phyloP scores from a whole-genome alignment of 139 green algal genomes.

The Chlorella sp. region DNA sequence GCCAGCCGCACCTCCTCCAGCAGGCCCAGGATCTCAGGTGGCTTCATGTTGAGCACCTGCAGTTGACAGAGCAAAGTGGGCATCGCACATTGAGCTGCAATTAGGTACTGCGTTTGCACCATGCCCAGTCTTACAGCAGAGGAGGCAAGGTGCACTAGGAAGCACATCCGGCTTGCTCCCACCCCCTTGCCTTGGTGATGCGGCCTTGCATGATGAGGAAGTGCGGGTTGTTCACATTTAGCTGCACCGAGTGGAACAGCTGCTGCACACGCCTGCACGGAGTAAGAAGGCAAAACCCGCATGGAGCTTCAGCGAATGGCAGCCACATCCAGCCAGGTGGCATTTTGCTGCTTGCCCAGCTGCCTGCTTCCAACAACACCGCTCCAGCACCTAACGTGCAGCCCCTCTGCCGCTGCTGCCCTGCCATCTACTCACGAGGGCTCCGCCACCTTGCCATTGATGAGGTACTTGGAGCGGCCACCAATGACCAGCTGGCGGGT shows the following conservation, averaged over 20 bases:
- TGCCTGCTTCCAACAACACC: neutral
- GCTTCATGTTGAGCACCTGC: slow-evolving; percentile 99
- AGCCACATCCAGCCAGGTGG: too few species aligned
- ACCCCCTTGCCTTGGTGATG: slow-evolving; percentile 86
- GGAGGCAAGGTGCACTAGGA: too few species aligned
- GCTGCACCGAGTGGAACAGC: slow-evolving; percentile 98
- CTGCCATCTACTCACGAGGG: slow-evolving; percentile 69
- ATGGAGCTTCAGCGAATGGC: neutral
- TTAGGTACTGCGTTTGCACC: neutral
- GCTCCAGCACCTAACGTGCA: too few species aligned
- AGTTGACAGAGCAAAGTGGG: too few species aligned
- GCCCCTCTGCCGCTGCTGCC: neutral
- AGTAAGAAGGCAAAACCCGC: neutral
- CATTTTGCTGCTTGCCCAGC: too few species aligned
- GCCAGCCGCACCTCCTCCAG: slow-evolving; percentile 85
- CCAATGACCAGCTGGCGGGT: slow-evolving; percentile 97
- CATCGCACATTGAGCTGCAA: too few species aligned
- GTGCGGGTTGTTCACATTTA: slow-evolving; percentile 99
- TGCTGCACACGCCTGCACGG: slow-evolving; percentile 90
- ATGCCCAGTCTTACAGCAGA: too few species aligned
- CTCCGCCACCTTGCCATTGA: slow-evolving; percentile 95
- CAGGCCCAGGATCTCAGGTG: slow-evolving; percentile 96
- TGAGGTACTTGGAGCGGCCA: slow-evolving; percentile 97
- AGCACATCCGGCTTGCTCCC: too few species aligned
- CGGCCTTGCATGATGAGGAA: slow-evolving; percentile 99